phyloP scores from a whole-genome alignment of 2,329 filamentous ascomycete species.

The Stachybotrys echinatus region DNA sequence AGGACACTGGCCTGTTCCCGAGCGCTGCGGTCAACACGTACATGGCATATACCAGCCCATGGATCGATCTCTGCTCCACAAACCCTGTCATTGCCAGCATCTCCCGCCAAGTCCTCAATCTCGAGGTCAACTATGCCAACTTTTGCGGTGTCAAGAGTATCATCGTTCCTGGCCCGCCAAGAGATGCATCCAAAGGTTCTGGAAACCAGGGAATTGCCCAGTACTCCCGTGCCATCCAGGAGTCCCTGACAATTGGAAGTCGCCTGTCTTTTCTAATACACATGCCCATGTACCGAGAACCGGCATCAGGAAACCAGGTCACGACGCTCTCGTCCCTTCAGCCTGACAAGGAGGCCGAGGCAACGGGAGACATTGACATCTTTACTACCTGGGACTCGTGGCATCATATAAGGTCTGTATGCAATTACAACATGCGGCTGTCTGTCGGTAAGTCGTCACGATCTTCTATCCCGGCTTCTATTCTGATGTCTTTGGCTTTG shows the following conservation, averaged over 20 bases:
- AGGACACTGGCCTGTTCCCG: slow-evolving; percentile 72
- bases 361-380: slow-evolving; percentile 51
- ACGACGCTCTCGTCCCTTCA: slow-evolving; percentile 45
- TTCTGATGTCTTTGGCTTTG: background rate
- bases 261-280: slow-evolving; percentile 78
- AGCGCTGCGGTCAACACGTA: slow-evolving; percentile 65
- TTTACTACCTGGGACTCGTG: slow-evolving; percentile 90
- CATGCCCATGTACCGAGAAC: slow-evolving; percentile 76
- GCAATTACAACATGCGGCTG: slow-evolving; percentile 77
- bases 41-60: slow-evolving; percentile 76
- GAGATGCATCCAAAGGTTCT: slow-evolving; percentile 49
- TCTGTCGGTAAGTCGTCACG: slow-evolving; percentile 66
- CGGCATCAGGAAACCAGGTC: slow-evolving; percentile 47
- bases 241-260: slow-evolving; percentile 68
- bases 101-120: slow-evolving; percentile 81
- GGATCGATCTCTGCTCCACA: slow-evolving; percentile 83
- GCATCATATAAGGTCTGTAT: slow-evolving; percentile 80
- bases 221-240: slow-evolving; percentile 79
- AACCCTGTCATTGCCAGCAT: slow-evolving; percentile 81
- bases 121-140: slow-evolving; percentile 90
- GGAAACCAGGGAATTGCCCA: slow-evolving; percentile 55
- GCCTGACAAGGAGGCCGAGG: slow-evolving; percentile 23
- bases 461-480: background rate
- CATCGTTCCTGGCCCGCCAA: slow-evolving; percentile 71
- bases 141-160: slow-evolving; percentile 88